Evolutionary conservation across 2,329 filamentous ascomycete species (phyloP), one percentile per base, ranked within the genome.

Genomic region (Seiridium unicorne): DNA sequence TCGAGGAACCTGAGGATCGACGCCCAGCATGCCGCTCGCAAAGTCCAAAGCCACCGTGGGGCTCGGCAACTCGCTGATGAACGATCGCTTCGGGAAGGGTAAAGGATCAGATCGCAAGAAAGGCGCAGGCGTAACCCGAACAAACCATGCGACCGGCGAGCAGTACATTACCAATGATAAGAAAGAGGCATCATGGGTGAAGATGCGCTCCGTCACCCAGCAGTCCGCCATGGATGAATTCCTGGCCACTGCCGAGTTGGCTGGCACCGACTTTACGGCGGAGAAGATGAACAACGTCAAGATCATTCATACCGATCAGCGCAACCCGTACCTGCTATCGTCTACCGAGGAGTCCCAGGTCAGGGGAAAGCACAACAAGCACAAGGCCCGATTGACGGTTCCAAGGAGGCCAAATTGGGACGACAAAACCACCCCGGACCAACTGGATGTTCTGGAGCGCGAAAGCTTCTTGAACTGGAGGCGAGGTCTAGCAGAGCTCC

Each of bases 271-370:
- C 74, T 99, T 99, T 76, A 98, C 94, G 1, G 96, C 95, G 35
- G 93, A 98, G 81, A 98, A 98, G 84, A 91, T 96, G 86, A 98
- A 94, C 79, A 98, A 96, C 72, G 91, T 98, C 77, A 97, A 97
- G 81, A 97, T 99, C 73, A 97, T 99, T 68, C 95, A 99, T 74
- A 89, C 89, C 66, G 93, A 97, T 74, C 93, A 97, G 78, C 92
- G 90, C 79, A 99, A 99, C 75, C 95, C 95, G 0, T 99, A 94
- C 69, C 81, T 99, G 4, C 82, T 99, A 18, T 94, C 92, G 0
- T 87, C 90, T 0, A 84, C 88, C 34, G 94, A 99, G 73, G 93
- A 99, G 81, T 83, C 88, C 67, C 86, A 84, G 8, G 83, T 91
- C 26, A 78, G 92, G 55, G 87, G 86, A 69, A 97, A 96, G 77